Base-by-base conservation (phyloP, 768 basidiomycete species). In the Podaxis mareebaensis region DNA sequence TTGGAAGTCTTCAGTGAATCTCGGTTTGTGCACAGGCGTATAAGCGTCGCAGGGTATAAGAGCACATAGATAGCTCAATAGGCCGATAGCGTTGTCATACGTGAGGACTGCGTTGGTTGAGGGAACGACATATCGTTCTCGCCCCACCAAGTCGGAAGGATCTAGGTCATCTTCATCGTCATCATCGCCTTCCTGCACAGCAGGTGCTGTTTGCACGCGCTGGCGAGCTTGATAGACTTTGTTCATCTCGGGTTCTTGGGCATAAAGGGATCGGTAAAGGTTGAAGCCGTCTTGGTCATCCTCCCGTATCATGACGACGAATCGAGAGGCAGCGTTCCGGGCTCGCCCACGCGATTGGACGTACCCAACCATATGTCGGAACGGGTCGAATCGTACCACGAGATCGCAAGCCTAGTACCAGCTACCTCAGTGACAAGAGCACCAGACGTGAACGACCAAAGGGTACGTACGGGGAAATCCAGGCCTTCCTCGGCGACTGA, bases 401-500 rank as follows among this genome's bases (percentile, higher is more conserved):
- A 95, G 79, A 69, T 93, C 91, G 72, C 93, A 95, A 11, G 89
- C 89, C 90, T 92, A 42, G n/a, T 15, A 33, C 66, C 48, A 49
- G 59, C n/a, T 66, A 20, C 3, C 48, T 61, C 59, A 51, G 38
- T 33, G 64, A 5, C 26, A 30, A 24, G 46, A 40, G 3, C 46
- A 4, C 36, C 15, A 36, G 1, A 40, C n/a, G 40, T 28, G 53
- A 17, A 24, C 44, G 22, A 4, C 52, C 26, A 36, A 67, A n/a
- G 44, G 17, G 3, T 46, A 10, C 84, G 60, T 69, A 90, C 89
- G 24, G 90, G 90, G 76, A 96, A 93, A 72, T 96, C 94, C 17
- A 96, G 81, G 0, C 95, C 95, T 77, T 96, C 95, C 74, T 96
- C 95, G 0, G 93, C 95, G 13, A 96, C 93, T 4, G 89, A 88